Conservation (phyloP, 2,329 filamentous ascomycete species). For the Ilyonectria robusta region DNA sequence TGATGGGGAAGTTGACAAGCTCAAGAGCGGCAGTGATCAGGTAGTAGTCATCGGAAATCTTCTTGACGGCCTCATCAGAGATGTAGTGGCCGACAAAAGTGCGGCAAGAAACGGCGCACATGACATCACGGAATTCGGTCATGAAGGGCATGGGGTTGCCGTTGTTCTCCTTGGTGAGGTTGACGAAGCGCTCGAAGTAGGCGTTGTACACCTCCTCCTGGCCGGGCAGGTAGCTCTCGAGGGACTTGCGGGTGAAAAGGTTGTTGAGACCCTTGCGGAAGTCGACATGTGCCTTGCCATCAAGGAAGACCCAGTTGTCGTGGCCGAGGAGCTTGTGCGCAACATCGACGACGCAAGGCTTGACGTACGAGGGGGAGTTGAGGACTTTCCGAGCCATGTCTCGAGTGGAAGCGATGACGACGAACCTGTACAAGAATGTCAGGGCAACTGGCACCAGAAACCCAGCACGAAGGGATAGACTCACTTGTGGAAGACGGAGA, state of each 20-base stretch:
- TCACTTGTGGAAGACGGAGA: conserved; percentile 99
- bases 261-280: conserved; percentile 97
- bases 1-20: conserved; percentile 98
- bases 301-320: conserved; percentile 97
- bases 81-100: conserved; percentile 99
- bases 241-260: conserved; percentile 91
- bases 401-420: conserved; percentile 94
- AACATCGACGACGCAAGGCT: conserved; percentile 95
- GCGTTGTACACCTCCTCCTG: conserved; percentile 92
- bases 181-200: conserved; percentile 86
- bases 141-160: conserved; percentile 89
- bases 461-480: conserved; percentile 42
- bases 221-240: conserved; percentile 89
- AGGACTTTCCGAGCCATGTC: conserved; percentile 97
- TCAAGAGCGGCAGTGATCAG: conserved; percentile 95
- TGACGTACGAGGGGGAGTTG: conserved; percentile 92
- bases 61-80: conserved; percentile 89
- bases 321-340: conserved; percentile 93
- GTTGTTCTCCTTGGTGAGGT: conserved; percentile 79
- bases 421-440: conserved; percentile 74
- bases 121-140: conserved; percentile 91
- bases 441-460: conserved; percentile 14
- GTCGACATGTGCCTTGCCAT: conserved; percentile 94
- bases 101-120: conserved; percentile 94
- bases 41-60: conserved; percentile 97